Conservation (phyloP, 805 yeast species). For the Suhomyces vadensis region DNA sequence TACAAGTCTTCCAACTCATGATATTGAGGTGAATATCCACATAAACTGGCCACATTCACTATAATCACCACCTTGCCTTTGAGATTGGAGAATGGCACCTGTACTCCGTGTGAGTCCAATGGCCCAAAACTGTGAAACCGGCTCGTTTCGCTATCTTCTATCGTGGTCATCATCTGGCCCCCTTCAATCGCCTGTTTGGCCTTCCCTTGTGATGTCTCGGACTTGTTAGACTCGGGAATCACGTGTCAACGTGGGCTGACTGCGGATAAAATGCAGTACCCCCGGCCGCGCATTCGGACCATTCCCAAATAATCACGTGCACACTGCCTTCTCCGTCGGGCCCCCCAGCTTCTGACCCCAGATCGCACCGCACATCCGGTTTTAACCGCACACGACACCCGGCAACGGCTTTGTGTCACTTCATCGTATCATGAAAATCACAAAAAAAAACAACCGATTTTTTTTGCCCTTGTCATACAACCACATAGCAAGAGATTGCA, state of each 20-base stretch:
- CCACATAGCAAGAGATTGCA: too few relatives aligned
- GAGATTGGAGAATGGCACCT: conserved; percentile 14
- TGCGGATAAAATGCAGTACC: too few relatives aligned
- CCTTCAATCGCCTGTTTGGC: not conserved
- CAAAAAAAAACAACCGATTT: conserved; percentile 1
- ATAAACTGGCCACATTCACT: conserved; percentile 33
- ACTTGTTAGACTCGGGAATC: too few relatives aligned
- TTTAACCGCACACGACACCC: not conserved
- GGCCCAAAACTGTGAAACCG: not conserved
- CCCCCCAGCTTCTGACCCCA: not conserved
- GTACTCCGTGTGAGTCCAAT: not conserved
- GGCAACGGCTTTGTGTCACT: not conserved
- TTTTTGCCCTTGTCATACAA: conserved; percentile 1
- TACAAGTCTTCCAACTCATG: conserved; percentile 68
- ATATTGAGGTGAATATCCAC: conserved; percentile 53
- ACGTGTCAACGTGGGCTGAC: too few relatives aligned
- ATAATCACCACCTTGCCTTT: conserved; percentile 24
- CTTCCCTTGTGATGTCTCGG: not conserved
- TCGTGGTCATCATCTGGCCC: not conserved
- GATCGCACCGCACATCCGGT: not conserved
- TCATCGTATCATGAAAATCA: not conserved
- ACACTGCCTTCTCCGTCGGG: not conserved
- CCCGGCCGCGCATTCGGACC: too few relatives aligned
- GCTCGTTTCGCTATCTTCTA: not conserved
- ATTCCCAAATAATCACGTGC: not conserved